A percentile compares a stretch with the other conserved stretches of the same genome.
Conservation (phyloP, 192 early-diverging fungal genomes). For the Umbelopsis ramanniana region DNA sequence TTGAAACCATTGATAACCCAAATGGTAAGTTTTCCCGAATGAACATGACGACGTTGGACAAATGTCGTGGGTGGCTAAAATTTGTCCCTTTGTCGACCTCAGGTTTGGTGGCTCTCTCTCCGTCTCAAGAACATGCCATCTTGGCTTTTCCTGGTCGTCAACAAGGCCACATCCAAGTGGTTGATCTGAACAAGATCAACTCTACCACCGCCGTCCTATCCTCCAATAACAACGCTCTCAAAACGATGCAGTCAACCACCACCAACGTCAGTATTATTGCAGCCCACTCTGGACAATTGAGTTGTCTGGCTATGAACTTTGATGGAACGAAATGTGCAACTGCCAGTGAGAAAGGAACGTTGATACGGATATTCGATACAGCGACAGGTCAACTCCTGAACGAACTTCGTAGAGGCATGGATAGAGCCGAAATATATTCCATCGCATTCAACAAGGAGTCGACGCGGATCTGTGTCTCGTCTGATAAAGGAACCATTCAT, state of each 20-base stretch:
- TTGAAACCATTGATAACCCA: conserved; percentile 83
- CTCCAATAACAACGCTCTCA: conserved; percentile 14
- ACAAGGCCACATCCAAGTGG: conserved; percentile 85
- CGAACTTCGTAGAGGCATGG: conserved; percentile 88
- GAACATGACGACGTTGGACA: neutral
- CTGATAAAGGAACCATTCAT: conserved; percentile 93
- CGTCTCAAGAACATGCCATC: conserved; percentile 66
- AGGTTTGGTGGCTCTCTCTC: conserved; percentile 72
- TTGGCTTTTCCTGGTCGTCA: conserved; percentile 84
- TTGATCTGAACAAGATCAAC: conserved; percentile 68
- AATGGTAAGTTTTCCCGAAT: conserved; percentile 47
- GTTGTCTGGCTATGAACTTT: conserved; percentile 76
- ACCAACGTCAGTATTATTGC: conserved; percentile 79
- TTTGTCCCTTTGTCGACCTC: neutral
- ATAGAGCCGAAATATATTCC: conserved; percentile 86
- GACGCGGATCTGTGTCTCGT: conserved; percentile 82
- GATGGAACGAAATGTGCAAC: conserved; percentile 83
- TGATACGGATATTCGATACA: conserved; percentile 88
- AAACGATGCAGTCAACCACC: conserved; percentile 37
- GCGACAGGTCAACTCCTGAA: conserved; percentile 72
- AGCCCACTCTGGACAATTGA: conserved; percentile 79
- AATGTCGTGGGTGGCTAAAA: neutral
- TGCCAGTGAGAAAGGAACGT: conserved; percentile 88
- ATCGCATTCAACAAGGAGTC: conserved; percentile 86
- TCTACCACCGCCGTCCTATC: conserved; percentile 37